Conservation (phyloP, 371 early-diverging fungal species). For the Apophysomyces sp. region DNA sequence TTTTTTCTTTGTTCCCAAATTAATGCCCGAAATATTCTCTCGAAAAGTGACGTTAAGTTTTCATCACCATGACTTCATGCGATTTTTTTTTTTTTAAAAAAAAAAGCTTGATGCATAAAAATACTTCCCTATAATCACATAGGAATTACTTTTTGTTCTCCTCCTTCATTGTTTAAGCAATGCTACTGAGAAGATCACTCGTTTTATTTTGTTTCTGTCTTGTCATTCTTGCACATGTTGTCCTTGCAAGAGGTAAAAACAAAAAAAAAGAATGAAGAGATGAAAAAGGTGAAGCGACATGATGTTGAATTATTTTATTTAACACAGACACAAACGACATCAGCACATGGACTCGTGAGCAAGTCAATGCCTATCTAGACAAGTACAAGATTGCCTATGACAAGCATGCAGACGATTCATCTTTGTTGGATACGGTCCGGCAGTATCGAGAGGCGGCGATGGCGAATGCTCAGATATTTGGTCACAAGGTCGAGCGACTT, state of each 20-base stretch:
- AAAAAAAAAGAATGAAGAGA: not conserved
- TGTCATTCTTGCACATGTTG: not conserved
- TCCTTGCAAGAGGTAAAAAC: not conserved
- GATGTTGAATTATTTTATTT: not conserved
- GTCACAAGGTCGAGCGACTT: slow-evolving; percentile 30
- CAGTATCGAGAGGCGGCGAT: slow-evolving; percentile 37
- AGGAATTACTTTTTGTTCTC: too few relatives aligned
- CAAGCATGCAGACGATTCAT: slow-evolving; percentile 18
- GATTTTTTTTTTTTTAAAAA: too few relatives aligned
- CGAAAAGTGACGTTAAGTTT: too few relatives aligned
- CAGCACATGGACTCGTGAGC: slow-evolving; percentile 33
- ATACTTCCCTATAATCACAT: too few relatives aligned
- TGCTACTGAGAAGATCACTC: not conserved
- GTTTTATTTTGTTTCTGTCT: not conserved
- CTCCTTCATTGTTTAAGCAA: not conserved
- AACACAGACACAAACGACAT: slow-evolving; percentile 11
- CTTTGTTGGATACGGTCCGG: slow-evolving; percentile 26
- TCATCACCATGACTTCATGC: too few relatives aligned
- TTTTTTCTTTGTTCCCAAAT: not conserved
- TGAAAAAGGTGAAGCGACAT: too few relatives aligned
- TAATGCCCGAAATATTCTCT: too few relatives aligned
- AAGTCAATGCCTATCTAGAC: slow-evolving; percentile 25
- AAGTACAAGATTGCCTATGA: slow-evolving; percentile 38
- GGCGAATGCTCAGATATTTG: slow-evolving; percentile 29
- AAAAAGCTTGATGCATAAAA: too few relatives aligned